Conservation (phyloP, 2,329 filamentous ascomycete genomes). For the Parastagonospora nodorum region DNA sequence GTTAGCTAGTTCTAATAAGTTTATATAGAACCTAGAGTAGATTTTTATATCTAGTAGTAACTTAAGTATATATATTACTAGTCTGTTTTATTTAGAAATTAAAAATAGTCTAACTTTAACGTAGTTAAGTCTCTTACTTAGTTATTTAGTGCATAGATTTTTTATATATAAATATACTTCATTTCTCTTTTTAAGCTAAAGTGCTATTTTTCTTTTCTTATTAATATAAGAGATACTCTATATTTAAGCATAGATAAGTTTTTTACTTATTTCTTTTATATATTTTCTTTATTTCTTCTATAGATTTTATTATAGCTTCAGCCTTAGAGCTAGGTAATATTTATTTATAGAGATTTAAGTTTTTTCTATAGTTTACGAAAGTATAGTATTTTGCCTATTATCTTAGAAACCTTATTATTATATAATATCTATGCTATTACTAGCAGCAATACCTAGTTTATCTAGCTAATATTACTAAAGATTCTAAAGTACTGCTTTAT, state of each 20-base stretch:
- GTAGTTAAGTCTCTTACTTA: constrained; percentile 4
- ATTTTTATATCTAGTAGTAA: constrained; percentile 1
- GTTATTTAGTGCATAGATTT: constrained; percentile 7
- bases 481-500: not conserved
- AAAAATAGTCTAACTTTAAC: constrained; percentile 1
- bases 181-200: constrained; percentile 12
- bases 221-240: constrained; percentile 8
- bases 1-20: not conserved
- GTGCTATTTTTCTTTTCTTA: constrained; percentile 17
- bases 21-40: not conserved
- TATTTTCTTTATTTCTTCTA: constrained; percentile 6
- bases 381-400: constrained; percentile 4
- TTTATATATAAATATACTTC: constrained; percentile 10
- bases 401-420: constrained; percentile 8
- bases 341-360: constrained; percentile 14
- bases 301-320: not conserved
- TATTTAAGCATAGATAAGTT: constrained; percentile 2
- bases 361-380: constrained; percentile 3
- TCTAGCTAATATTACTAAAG: not conserved
- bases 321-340: constrained; percentile 1
- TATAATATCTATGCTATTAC: constrained; percentile 5
- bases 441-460: not conserved
- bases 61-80: constrained; percentile 2
- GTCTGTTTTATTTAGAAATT: constrained; percentile 2
- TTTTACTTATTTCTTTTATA: constrained; percentile 2